phyloP scores from a whole-genome alignment of 1,284 basidiomycete species.

The Heterobasidion parviporum region DNA sequence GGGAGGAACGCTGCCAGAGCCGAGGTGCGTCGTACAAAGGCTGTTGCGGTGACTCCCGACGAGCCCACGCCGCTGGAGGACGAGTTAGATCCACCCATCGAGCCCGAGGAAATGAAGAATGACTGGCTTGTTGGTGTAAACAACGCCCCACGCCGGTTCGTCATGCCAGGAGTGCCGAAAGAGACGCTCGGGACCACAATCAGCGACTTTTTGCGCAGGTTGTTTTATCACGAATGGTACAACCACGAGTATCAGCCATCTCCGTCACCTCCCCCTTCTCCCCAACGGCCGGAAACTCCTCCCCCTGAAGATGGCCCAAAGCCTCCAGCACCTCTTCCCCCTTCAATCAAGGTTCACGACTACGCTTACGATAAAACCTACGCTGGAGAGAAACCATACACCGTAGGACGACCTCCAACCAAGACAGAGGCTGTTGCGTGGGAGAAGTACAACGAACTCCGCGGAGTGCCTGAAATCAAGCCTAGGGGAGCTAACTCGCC shows the following conservation, averaged over 20 bases:
- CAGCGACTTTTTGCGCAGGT: not conserved
- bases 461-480: not conserved
- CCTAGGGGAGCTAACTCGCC: too few species aligned
- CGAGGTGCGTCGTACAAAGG: not conserved
- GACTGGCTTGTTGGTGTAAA: slow-evolving; percentile 25
- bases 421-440: not conserved
- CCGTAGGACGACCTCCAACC: not conserved
- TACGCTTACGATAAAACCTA: slow-evolving; percentile 9
- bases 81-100: slow-evolving; percentile 21
- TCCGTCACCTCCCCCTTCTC: too few species aligned
- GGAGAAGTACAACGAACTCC: not conserved
- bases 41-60: slow-evolving; percentile 10
- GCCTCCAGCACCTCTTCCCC: not conserved
- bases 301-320: too few species aligned
- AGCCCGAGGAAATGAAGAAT: slow-evolving; percentile 21
- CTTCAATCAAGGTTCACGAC: slow-evolving; percentile 17
- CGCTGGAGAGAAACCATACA: not conserved
- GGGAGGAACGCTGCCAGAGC: not conserved
- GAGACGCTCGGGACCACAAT: slow-evolving; percentile 17
- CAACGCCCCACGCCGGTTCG: slow-evolving; percentile 22
- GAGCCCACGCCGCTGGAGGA: slow-evolving; percentile 11
- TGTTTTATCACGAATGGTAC: not conserved
- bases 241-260: too few species aligned
- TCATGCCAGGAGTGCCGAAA: slow-evolving; percentile 28
- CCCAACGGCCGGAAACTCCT: not conserved